A percentile compares a stretch with the other conserved stretches of the same genome.
Evolutionary conservation across 176 grass and related monocot species (phyloP).

Genomic region (Rhipidocladum racemiflorum): DNA sequence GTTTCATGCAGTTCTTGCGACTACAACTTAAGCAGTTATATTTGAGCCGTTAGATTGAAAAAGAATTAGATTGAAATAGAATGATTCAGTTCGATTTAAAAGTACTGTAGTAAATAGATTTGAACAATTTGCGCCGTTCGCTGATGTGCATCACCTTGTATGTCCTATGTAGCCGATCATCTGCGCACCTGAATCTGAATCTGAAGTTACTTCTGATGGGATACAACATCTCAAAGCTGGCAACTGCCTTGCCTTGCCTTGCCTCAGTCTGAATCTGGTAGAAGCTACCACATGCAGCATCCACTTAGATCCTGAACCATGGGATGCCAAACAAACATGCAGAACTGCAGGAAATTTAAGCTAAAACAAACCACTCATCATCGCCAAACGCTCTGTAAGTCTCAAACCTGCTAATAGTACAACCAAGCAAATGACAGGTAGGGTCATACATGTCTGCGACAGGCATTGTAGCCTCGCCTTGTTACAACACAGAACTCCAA

Average conservation of each 20-base stretch:
- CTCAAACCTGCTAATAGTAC: background rate
- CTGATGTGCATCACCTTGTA: background rate
- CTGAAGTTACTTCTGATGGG: background rate
- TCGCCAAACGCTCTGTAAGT: background rate
- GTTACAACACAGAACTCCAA: background rate
- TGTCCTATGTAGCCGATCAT: background rate
- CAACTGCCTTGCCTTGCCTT: background rate
- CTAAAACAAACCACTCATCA: no score
- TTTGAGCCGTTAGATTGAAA: no score
- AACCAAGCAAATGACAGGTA: background rate
- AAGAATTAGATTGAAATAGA: no score
- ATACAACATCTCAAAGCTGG: background rate
- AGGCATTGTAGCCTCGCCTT: background rate
- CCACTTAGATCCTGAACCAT: no score
- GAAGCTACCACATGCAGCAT: background rate
- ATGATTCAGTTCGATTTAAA: no score
- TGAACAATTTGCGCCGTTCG: no score
- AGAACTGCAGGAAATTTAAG: background rate
- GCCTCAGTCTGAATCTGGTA: background rate
- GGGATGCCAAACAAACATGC: background rate
- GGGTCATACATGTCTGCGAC: background rate
- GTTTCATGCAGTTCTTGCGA: no score
- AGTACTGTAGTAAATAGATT: no score
- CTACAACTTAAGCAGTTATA: no score
- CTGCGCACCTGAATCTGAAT: no score